Conservation (phyloP, 106 monocot genomes). For the Phalaenopsis equestris region DNA sequence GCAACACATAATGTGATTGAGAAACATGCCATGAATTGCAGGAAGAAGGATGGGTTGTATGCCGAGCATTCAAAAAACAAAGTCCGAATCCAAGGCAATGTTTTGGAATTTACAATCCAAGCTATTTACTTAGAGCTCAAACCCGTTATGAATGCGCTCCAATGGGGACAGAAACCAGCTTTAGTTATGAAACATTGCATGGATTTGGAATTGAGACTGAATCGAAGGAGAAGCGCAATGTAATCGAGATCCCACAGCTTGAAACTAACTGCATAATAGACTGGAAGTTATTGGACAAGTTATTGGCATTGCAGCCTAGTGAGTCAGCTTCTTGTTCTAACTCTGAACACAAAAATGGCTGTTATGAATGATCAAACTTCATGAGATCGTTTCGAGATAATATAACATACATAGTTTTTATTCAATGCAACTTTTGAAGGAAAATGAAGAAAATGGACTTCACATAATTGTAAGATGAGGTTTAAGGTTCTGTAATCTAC, state of each 20-base stretch:
- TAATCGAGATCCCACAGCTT: conserved; percentile 19
- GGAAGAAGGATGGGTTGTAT: conserved; percentile 66
- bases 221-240: neutral
- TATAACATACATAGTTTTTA: too few relatives aligned
- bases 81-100: conserved; percentile 31
- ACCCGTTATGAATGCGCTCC: neutral
- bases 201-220: neutral
- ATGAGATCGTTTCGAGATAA: too few relatives aligned
- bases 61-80: conserved; percentile 47
- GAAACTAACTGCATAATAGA: conserved; percentile 14
- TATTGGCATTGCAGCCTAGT: neutral
- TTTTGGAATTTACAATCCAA: conserved; percentile 10
- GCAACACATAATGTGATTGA: too few relatives aligned
- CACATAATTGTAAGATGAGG: too few relatives aligned
- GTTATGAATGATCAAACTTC: neutral
- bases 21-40: conserved; percentile 11
- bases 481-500: too few relatives aligned
- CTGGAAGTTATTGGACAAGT: neutral
- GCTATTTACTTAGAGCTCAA: conserved; percentile 5
- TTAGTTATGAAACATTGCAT: neutral
- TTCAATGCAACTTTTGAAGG: too few relatives aligned
- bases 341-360: neutral
- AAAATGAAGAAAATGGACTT: too few relatives aligned
- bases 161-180: neutral
- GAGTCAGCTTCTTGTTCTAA: conserved; percentile 20